Percentiles rank a stretch among this genome's conserved stretches.
phyloP scores from a whole-genome alignment of 306 rosid genomes.

The Pyrus betulifolia region DNA sequence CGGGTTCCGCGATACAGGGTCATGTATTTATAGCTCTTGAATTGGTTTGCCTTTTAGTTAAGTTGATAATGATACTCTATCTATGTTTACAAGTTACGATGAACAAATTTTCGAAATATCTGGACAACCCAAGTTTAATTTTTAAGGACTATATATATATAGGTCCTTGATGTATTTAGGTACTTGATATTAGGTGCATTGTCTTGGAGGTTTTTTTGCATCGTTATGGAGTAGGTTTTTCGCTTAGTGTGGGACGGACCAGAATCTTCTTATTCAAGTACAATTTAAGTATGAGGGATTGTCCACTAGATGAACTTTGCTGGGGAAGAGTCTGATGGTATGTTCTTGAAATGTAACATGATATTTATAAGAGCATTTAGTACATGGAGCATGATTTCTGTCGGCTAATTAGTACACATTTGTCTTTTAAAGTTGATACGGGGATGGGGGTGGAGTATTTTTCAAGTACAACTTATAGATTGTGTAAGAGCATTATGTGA shows the following conservation, averaged over 20 bases:
- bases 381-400: neutral
- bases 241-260: neutral
- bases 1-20: neutral
- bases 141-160: neutral
- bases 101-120: too few species aligned
- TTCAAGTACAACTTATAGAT: neutral
- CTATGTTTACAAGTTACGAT: neutral
- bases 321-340: neutral
- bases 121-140: neutral
- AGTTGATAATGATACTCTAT: neutral
- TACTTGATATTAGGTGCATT: neutral
- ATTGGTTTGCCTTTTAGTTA: neutral
- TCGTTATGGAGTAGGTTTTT: neutral
- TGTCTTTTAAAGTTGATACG: neutral
- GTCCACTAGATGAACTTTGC: neutral
- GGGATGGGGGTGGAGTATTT: neutral
- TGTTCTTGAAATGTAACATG: neutral
- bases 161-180: neutral
- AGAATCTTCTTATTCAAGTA: neutral
- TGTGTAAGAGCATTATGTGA: neutral
- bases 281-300: neutral
- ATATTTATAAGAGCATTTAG: neutral
- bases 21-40: neutral
- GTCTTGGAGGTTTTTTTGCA: neutral
- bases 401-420: neutral